A percentile compares a stretch with the other conserved stretches of the same genome.
phyloP scores from a whole-genome alignment of 306 rosid species.

The Clitoria ternatea region DNA sequence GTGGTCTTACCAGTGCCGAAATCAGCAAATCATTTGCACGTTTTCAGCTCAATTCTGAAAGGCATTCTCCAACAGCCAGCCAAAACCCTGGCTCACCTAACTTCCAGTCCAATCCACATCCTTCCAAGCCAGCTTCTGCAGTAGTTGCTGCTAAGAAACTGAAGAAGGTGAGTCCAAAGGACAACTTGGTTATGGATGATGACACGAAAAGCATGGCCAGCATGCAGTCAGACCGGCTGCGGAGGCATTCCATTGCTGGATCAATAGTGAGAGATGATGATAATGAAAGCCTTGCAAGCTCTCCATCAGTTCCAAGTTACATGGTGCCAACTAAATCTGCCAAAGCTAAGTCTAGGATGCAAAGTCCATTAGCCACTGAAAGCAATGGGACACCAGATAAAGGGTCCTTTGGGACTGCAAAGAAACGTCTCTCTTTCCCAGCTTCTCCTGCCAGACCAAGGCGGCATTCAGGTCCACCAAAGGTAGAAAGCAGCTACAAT shows the following conservation, averaged over 20 bases:
- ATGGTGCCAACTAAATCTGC: slow-evolving; percentile 88
- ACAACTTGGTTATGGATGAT: slow-evolving; percentile 43
- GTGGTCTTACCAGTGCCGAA: slow-evolving; percentile 60
- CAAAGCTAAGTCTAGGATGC: slow-evolving; percentile 74
- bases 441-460: slow-evolving; percentile 72
- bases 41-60: slow-evolving; percentile 76
- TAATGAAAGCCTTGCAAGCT: slow-evolving; percentile 71
- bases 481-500: slow-evolving; percentile 54
- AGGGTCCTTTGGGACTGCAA: slow-evolving; percentile 51
- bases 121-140: slow-evolving; percentile 55
- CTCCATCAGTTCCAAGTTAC: slow-evolving; percentile 74
- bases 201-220: slow-evolving; percentile 64
- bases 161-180: slow-evolving; percentile 73
- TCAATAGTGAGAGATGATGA: slow-evolving; percentile 66
- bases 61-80: slow-evolving; percentile 71
- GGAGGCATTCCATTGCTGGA: slow-evolving; percentile 84
- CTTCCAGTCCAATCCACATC: slow-evolving; percentile 42
- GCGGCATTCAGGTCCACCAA: slow-evolving; percentile 77
- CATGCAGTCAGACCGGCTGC: slow-evolving; percentile 55
- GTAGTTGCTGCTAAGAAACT: slow-evolving; percentile 30
- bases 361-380: slow-evolving; percentile 56
- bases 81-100: slow-evolving; percentile 54
- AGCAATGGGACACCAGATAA: slow-evolving; percentile 50
- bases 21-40: slow-evolving; percentile 91
- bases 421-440: slow-evolving; percentile 73